Percentiles rank a stretch among this genome's conserved stretches.
Evolutionary conservation across 2,329 filamentous ascomycete genomes (phyloP).

Genomic region (Hypomyces perniciosus): DNA sequence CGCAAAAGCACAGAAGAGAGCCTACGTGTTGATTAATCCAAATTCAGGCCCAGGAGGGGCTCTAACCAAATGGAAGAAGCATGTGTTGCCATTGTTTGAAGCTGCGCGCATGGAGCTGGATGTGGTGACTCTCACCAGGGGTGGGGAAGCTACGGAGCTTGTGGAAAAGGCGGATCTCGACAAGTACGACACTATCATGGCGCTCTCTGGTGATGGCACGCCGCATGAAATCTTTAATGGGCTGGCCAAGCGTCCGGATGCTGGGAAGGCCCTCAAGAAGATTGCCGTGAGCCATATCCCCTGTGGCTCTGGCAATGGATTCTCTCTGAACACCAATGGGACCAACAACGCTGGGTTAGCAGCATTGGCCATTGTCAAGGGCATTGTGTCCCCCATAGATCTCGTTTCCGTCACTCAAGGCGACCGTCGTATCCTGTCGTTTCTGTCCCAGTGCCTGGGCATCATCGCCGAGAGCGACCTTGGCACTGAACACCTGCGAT

Average conservation of each 20-base stretch:
- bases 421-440: conserved; percentile 67
- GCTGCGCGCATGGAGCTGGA: conserved; percentile 75
- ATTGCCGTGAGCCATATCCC: conserved; percentile 83
- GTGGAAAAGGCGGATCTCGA: conserved; percentile 70
- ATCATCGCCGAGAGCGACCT: conserved; percentile 88
- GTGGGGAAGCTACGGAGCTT: conserved; percentile 74
- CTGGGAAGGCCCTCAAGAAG: conserved; percentile 64
- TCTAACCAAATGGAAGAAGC: conserved; percentile 62
- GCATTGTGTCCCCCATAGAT: conserved; percentile 75
- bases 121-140: conserved; percentile 62
- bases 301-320: conserved; percentile 89
- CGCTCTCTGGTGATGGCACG: conserved; percentile 87
- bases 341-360: conserved; percentile 69
- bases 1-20: conserved; percentile 64
- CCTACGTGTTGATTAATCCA: conserved; percentile 88
- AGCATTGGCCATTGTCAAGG: conserved; percentile 81
- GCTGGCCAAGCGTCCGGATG: conserved; percentile 69
- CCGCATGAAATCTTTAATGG: conserved; percentile 95
- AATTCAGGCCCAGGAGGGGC: conserved; percentile 79
- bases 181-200: conserved; percentile 76
- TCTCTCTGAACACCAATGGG: conserved; percentile 85
- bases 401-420: conserved; percentile 84
- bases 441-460: conserved; percentile 84
- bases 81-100: conserved; percentile 75
- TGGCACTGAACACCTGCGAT: conserved; percentile 82